Conservation (phyloP, 805 yeast genomes). For the Metschnikowia sp. region DNA sequence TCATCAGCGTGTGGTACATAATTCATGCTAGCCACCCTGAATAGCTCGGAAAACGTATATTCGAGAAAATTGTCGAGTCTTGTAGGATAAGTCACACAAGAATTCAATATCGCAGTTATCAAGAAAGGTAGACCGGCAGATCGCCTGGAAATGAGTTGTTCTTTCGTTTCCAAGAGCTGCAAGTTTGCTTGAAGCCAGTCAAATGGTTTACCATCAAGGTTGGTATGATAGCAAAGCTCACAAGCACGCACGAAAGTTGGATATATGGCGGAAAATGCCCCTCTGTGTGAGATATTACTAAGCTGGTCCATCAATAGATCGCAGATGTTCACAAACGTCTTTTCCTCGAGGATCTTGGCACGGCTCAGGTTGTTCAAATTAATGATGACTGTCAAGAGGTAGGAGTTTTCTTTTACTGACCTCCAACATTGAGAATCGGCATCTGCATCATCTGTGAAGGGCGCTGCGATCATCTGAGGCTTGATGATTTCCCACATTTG, state of each 20-base stretch:
- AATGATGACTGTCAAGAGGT: constrained; percentile 48
- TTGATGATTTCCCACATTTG: constrained; percentile 45
- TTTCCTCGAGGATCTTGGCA: constrained; percentile 20
- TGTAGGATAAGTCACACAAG: constrained; percentile 32
- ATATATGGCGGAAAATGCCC: constrained; percentile 85
- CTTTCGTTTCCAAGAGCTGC: constrained; percentile 46
- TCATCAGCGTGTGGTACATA: constrained; percentile 42
- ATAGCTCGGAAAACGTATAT: constrained; percentile 49
- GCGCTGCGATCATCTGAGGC: constrained; percentile 53
- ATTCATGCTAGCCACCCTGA: constrained; percentile 53
- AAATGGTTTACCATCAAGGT: constrained; percentile 39
- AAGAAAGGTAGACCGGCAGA: constrained; percentile 90
- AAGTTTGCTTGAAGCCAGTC: constrained; percentile 63
- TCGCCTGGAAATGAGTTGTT: constrained; percentile 77
- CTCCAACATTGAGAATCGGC: constrained; percentile 9
- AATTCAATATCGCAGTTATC: constrained; percentile 68
- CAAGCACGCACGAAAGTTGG: constrained; percentile 77
- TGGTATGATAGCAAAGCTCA: constrained; percentile 42
- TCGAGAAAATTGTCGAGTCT: constrained; percentile 32
- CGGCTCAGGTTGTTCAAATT: constrained; percentile 10
- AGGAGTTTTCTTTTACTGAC: constrained; percentile 55
- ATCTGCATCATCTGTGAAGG: constrained; percentile 39
- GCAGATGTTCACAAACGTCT: constrained; percentile 40
- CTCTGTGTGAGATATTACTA: constrained; percentile 76
- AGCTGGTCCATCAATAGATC: constrained; percentile 62